Conservation (phyloP, 78 protist species). For the Cavenderia fasciculata region DNA sequence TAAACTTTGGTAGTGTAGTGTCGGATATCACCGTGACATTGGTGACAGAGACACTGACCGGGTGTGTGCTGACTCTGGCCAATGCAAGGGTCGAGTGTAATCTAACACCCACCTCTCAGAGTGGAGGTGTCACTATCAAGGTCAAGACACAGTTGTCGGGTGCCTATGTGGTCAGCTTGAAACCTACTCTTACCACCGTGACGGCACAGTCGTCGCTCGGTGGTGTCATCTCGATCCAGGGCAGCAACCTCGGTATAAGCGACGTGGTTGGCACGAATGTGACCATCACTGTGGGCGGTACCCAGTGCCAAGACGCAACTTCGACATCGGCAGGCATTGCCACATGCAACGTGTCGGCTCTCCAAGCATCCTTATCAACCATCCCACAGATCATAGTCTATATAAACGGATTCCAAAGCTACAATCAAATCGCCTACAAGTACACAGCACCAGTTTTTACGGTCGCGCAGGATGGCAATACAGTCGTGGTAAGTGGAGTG, state of each 20-base stretch:
- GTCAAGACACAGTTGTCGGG: not conserved
- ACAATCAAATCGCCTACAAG: not conserved
- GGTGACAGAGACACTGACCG: not conserved
- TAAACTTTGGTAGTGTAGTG: not conserved
- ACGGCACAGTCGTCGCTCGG: not conserved
- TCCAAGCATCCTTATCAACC: not conserved
- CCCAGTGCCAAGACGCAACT: no score
- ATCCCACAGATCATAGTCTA: not conserved
- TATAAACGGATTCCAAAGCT: not conserved
- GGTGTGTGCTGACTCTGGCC: not conserved
- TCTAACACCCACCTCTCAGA: not conserved
- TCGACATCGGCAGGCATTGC: no score
- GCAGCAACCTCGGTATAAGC: not conserved
- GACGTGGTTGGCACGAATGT: not conserved
- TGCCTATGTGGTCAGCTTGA: not conserved
- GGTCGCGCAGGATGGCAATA: not conserved
- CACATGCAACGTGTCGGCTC: not conserved
- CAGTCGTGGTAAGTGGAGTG: not conserved
- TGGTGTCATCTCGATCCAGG: not conserved
- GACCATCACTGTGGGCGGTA: not conserved
- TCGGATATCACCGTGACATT: not conserved
- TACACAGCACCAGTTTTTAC: not conserved
- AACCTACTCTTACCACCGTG: not conserved
- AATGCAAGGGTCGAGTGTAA: not conserved
- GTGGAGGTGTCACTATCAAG: not conserved